Evolutionary conservation across 805 yeast species (phyloP), one percentile per base, ranked within the genome.

Genomic region (Yueomyces sinensis): DNA sequence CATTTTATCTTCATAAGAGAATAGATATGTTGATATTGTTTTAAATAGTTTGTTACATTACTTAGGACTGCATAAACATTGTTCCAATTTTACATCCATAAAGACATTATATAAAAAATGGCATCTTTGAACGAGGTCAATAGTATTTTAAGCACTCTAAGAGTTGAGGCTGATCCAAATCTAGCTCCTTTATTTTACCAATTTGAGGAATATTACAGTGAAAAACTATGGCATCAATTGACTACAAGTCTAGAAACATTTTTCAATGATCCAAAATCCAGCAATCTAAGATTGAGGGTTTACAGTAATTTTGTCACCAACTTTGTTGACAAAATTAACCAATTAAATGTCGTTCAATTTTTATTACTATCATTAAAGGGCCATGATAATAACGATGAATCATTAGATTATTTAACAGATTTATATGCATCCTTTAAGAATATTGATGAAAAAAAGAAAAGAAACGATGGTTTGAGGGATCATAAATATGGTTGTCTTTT

Each of bases 141-240:
- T 32, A 54, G 52, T 5, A 38, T 52, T 7, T 34, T 54, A 29
- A 46, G 50, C 17, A 67, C 75, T 3, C 63, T 84, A 34, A 72
- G 94, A 35, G 66, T 67, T 47, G 80, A 76, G 49, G 65, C 76
- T 4, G 82, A 79, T 38, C 62, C 71, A 3, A 83, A 77, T 28
- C 63, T 86, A 34, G 63, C 74, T 9, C 70, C 74, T 20, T 55
- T 53, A n/a, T 54, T 55, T 23, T 41, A 47, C 22, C 54, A 54
- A 27, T 70, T 89, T 52, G 96, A 87, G 51, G 95, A 84, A 47
- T 65, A 66, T 37, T 81, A 83, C 60, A 95, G 86, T 51, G 68
- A 94, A 46, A 86, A 84, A 57, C 69, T 89, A 54, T 91, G 96
- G 96, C 93, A 80, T 61, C 97, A 91, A 63, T 69, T 91, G 52